phyloP scores from a whole-genome alignment of 805 yeast genomes.

The Yarrowia phangngaensis region DNA sequence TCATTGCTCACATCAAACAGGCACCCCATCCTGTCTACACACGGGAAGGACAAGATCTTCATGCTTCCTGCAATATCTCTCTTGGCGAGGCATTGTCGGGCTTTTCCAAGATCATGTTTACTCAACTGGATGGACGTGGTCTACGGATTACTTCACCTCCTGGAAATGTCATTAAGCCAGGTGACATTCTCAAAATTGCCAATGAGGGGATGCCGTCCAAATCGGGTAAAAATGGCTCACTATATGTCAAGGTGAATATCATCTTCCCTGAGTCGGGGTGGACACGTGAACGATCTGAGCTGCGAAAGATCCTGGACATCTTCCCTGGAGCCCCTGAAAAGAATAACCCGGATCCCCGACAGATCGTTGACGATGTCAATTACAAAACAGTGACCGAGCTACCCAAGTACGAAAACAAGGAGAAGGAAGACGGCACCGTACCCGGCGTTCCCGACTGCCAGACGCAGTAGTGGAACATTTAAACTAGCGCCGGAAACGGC shows the following conservation, averaged over 20 bases:
- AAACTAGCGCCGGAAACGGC: no score
- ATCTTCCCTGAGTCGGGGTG: constrained; percentile 84
- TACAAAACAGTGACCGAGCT: constrained; percentile 19
- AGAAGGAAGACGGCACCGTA: constrained; percentile 2
- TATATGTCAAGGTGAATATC: constrained; percentile 64
- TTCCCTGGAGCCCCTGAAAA: constrained; percentile 32
- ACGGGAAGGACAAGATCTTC: constrained; percentile 62
- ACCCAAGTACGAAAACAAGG: not conserved
- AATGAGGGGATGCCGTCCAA: constrained; percentile 82
- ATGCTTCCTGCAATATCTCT: constrained; percentile 56
- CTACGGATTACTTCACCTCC: constrained; percentile 59
- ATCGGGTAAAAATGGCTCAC: constrained; percentile 51
- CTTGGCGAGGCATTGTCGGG: constrained; percentile 85
- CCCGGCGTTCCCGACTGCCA: constrained; percentile 23
- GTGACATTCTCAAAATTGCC: constrained; percentile 58
- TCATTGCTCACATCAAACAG: constrained; percentile 58
- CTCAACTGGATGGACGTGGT: constrained; percentile 77
- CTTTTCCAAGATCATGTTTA: constrained; percentile 57
- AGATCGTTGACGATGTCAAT: constrained; percentile 33
- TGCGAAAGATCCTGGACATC: constrained; percentile 32
- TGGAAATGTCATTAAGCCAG: constrained; percentile 80
- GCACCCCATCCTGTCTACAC: constrained; percentile 49
- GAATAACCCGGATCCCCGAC: constrained; percentile 16
- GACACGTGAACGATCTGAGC: constrained; percentile 71
- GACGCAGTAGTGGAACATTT: constrained; percentile 3